Evolutionary conservation across 805 yeast species (phyloP).

Genomic region (Teunomyces aglyptinius): DNA sequence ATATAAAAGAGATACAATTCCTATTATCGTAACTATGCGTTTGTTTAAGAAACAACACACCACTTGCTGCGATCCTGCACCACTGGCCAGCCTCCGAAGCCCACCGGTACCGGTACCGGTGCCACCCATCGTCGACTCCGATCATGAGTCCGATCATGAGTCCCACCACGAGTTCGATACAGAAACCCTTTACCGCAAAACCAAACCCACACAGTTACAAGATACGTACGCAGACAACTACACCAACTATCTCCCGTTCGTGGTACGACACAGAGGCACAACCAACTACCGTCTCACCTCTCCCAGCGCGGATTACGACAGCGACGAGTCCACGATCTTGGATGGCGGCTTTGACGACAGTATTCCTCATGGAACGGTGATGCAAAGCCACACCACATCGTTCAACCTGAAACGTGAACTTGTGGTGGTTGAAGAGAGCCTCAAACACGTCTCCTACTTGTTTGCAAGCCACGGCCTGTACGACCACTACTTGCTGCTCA

Average conservation of each 20-base stretch:
- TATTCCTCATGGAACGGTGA: slow-evolving; percentile 7
- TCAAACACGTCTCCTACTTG: slow-evolving; percentile 26
- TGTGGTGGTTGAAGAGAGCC: slow-evolving; percentile 32
- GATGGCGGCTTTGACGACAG: slow-evolving; percentile 11
- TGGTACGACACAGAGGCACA: slow-evolving; percentile 6
- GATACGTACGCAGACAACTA: slow-evolving; percentile 36
- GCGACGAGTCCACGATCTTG: slow-evolving; percentile 16
- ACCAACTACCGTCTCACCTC: too few species aligned
- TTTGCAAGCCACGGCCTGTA: slow-evolving; percentile 32
- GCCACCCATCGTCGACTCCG: too few species aligned
- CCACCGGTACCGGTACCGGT: too few species aligned
- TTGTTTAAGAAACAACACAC: too few species aligned
- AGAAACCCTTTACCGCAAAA: slow-evolving; percentile 24
- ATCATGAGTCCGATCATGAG: not conserved
- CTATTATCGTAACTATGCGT: too few species aligned
- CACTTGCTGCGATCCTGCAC: not conserved
- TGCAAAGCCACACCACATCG: slow-evolving; percentile 18
- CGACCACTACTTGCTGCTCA: slow-evolving; percentile 25
- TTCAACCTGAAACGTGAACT: slow-evolving; percentile 29
- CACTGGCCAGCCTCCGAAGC: not conserved
- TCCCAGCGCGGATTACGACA: not conserved
- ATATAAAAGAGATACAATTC: too few species aligned
- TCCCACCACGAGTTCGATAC: slow-evolving; percentile 34
- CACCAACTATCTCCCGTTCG: slow-evolving; percentile 35
- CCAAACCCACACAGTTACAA: slow-evolving; percentile 33